Evolutionary conservation across 768 basidiomycete species (phyloP).

Genomic region (Trametes coccinea): DNA sequence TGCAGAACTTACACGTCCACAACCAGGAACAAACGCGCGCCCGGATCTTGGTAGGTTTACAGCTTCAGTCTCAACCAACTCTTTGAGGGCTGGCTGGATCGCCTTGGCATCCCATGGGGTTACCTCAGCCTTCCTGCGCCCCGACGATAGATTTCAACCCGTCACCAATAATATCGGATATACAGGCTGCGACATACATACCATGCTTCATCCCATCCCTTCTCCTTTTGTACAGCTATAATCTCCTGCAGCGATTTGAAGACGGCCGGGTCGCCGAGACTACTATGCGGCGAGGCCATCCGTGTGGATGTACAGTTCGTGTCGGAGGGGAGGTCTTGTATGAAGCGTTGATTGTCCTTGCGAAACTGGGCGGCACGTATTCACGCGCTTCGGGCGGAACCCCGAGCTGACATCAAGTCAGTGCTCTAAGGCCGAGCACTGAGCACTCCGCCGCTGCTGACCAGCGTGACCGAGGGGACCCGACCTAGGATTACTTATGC

Average conservation of each 20-base stretch:
- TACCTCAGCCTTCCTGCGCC: slow-evolving; percentile 41
- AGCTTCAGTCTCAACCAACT: slow-evolving; percentile 48
- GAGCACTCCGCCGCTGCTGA: too few relatives aligned
- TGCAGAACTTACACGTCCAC: slow-evolving; percentile 44
- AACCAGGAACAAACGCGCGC: slow-evolving; percentile 55
- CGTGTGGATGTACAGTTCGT: too few relatives aligned
- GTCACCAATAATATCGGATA: background rate
- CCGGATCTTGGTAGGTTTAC: slow-evolving; percentile 45
- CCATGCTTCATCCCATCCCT: slow-evolving; percentile 29
- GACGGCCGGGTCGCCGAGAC: too few relatives aligned
- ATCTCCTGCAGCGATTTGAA: background rate
- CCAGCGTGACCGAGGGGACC: too few relatives aligned
- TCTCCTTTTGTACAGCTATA: background rate
- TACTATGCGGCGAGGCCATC: too few relatives aligned
- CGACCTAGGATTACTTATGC: too few relatives aligned
- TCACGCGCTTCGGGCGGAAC: too few relatives aligned
- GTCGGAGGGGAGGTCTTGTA: too few relatives aligned
- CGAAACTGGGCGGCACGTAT: too few relatives aligned
- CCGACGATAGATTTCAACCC: background rate
- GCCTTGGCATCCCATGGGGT: slow-evolving; percentile 67
- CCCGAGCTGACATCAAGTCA: too few relatives aligned
- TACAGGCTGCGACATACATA: background rate
- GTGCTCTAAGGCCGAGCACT: too few relatives aligned
- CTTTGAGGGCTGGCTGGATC: slow-evolving; percentile 55
- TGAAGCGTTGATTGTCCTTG: too few relatives aligned